Evolutionary conservation across 768 basidiomycete genomes (phyloP), one percentile per base, ranked within the genome.

Genomic region (Xerocomus brunneocitrinus): DNA sequence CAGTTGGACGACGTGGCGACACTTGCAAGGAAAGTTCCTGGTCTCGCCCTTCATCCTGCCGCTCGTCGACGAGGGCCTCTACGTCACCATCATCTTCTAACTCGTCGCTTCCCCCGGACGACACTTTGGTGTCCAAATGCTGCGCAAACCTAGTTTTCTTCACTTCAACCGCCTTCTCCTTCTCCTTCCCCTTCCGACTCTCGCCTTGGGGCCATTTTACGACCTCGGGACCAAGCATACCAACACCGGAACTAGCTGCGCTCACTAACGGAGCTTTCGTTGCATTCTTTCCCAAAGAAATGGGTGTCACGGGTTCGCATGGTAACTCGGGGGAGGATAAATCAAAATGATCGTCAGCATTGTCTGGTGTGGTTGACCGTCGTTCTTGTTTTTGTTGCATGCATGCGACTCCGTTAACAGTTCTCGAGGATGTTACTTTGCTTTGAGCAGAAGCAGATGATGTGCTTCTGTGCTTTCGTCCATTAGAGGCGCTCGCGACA

Each of bases 1-100:
- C 58, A 36, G 66, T 53, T 4, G 72, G 71, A 8, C 79, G 76
- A 28, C 76, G 76, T 10, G 84, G 83, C 2, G 84, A 84, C 42
- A 85, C 68, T 62, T 84, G 82, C 68, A 84, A 69, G 28, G 74
- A 75, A 50, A 77, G 68, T 46, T 75, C 75, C 22, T 73, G 71
- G 43, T 65, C 53, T 38, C 28, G 52, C 45, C 50, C 55, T 35
- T 45, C 52, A 42, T 74, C 67, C n/a, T 52, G 44, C 50, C 55
- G 51, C 47, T 53, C 56, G 27, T 52, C 51, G 32, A 39, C 40
- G 14, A 14, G 28, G 22, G 45, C 35, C 31, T 53, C 44, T 1
- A 12, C 24, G 0, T 3, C 32, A 8, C 47, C 50, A 30, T 58
- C 58, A 13, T 49, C 43, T 46, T 50, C 56, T 3, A 22, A 57